Base-by-base conservation (phyloP, 2,329 filamentous ascomycete genomes). In the Cordyceps cicadae region DNA sequence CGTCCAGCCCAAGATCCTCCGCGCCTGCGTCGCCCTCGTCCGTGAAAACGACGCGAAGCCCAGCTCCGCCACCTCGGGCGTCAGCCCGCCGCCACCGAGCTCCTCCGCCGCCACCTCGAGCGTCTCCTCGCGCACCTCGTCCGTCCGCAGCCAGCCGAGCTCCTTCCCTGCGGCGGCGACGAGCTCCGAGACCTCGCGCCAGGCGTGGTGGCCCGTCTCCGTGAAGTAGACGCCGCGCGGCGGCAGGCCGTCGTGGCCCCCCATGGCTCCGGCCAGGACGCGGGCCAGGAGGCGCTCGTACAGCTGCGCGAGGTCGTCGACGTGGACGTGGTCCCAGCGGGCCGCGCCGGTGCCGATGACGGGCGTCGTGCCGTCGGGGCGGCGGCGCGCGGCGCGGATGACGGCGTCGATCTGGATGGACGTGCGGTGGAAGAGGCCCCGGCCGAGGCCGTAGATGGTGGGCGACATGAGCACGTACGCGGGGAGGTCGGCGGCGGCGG, bases 391-490 rank as follows among this genome's bases (percentile, higher is more conserved):
- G 1, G 67, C 62, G 19, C 68, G 64, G 4, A 73, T 71, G 9
- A 75, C 62, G 11, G 62, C 65, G n/a, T 65, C 74, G 19, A 79
- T 69, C 63, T 79, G 74, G 26, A 75, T 70, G 15, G 73, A 73
- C 1, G 64, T 62, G 9, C 62, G 68, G 43, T 79, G 75, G 65
- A 77, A 79, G 0, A 71, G 64, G 1, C 78, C 79, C 1, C 68
- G 70, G 7, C 78, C 77, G 1, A 64, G 60, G 19, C 80, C 80
- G 64, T 76, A 83, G 52, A 83, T 78, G 3, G 74, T 72, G 0
- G 77, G 77, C 0, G 73, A 70, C 72, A 78, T 78, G 50, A 82
- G 69, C 52, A 79, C 71, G 50, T 76, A 69, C 0, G 79, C 78
- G 60, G 74, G 74, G 2, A 83, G 5, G 39, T 41, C 74, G 11